Base-by-base conservation (phyloP, 169 alveolate genomes). In the Babesia gibsoni region DNA sequence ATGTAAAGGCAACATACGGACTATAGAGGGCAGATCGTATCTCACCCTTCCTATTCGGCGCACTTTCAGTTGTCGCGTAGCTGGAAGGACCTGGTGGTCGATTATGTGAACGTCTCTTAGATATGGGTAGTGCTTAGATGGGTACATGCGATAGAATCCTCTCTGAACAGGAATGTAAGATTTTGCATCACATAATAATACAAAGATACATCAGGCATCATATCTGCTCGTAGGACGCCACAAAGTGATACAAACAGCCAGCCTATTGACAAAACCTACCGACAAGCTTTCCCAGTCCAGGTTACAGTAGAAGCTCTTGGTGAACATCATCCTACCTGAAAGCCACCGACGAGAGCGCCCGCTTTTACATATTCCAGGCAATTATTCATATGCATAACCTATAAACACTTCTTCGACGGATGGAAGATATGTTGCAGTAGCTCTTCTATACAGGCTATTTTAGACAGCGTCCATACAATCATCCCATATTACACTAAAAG, bases 1-100 rank as follows among this genome's bases (percentile, higher is more conserved):
- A n/a, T n/a, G n/a, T n/a, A n/a, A n/a, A n/a, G 6, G 14, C 16
- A 65, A 75, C 84, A 53, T 66, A 75, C 84, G 77, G n/a, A 75
- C 50, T 3, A 75, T 30, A 23, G 67, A 65, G 23, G 84, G 84
- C 35, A 65, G 45, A 50, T 57, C 42, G 73, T 59, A 75, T 54
- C 30, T 75, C 53, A 75, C 73, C 46, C 68, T 57, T 23, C 37
- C 67, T 1, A 75, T 56, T 41, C 84, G 39, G 54, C 58, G 79
- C 16, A 75, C 84, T 57, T 27, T 54, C 7, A 75, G 49, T 46
- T 52, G 43, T 14, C 57, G 56, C 30, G 22, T 36, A 35, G 63
- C 84, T 4, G 84, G 79, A 9, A 43, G n/a, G 18, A 75, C 65
- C 14, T 65, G 52, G 9, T 59, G 54, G 42, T 58, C 41, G 43